Base-by-base conservation (phyloP, 148 eudicot species). In the Polygonum maritimum region DNA sequence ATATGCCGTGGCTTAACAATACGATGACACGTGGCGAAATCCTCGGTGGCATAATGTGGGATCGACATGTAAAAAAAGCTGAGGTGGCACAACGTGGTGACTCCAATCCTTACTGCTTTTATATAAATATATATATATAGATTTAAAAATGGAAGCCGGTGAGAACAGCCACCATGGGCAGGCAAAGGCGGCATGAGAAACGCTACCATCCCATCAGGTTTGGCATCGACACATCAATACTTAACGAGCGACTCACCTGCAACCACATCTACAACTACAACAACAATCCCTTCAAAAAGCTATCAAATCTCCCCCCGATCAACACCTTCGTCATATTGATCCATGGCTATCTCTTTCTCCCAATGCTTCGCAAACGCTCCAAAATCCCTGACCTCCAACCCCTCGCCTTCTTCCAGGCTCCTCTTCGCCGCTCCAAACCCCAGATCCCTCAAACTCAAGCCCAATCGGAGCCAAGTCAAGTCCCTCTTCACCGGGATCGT, bases 401-500 rank as follows among this genome's bases (percentile, higher is more conserved):
- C 47, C 73, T 69, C 26, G 48, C 74, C 45, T 5, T 70, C 45
- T 5, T 70, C 74, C 22, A 39, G 40, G 74, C 47, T 70, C 5
- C 47, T 38, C 26, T 44, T 70, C 74, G 82, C 74, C 62, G 49
- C 77, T 73, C 77, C 15, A 58, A 78, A 73, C 57, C 63, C 76
- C 77, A 73, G 76, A 78, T 57, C 79, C 80, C 80, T 76, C 8
- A 83, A 55, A 62, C 40, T 33, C 69, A 71, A 67, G 39, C 41
- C 81, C 58, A 70, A 5, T 73, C 76, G 62, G 7, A 74, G 7
- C 74, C 47, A 19, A 78, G 76, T 52, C 80, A 81, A 71, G 86
- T 86, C 70, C 89, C 90, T 69, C 88, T 94, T 82, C 90, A 62
- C 98, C 3, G 98, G 98, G 35, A 91, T 94, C 16, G 98, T 94